Evolutionary conservation across 306 rosid genomes (phyloP).

Genomic region (Hippophae gyantsensis): DNA sequence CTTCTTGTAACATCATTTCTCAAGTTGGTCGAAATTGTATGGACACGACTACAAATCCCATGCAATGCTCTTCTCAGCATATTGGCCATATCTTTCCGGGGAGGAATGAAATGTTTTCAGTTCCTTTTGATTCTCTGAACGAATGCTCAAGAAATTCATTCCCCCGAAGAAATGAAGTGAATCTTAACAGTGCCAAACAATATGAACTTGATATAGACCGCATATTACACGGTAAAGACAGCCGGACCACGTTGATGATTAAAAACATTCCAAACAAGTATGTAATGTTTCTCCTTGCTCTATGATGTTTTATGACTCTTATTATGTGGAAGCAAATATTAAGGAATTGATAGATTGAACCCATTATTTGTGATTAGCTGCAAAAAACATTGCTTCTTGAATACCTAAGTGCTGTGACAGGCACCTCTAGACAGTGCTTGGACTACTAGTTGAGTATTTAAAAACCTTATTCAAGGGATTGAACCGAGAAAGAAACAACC

Average conservation of each 20-base stretch:
- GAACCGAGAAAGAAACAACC: too few relatives aligned
- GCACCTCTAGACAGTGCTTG: too few relatives aligned
- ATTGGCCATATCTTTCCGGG: constrained; percentile 53
- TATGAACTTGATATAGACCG: constrained; percentile 68
- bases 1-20: constrained; percentile 50
- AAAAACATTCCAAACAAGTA: constrained; percentile 90
- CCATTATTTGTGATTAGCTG: too few relatives aligned
- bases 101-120: constrained; percentile 48
- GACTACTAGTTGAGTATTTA: too few relatives aligned
- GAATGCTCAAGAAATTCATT: constrained; percentile 64
- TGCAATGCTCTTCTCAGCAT: constrained; percentile 55
- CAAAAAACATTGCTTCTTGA: too few relatives aligned
- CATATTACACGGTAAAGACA: constrained; percentile 55
- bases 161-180: constrained; percentile 62
- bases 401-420: too few relatives aligned
- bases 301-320: neutral
- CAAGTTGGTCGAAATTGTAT: constrained; percentile 50
- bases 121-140: constrained; percentile 54
- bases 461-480: too few relatives aligned
- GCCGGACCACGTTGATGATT: constrained; percentile 72
- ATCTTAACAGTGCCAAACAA: constrained; percentile 47
- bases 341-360: too few relatives aligned
- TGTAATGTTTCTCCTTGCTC: constrained; percentile 18
- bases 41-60: constrained; percentile 42
- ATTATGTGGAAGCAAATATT: too few relatives aligned